Percentiles rank a stretch among this genome's conserved stretches.
Evolutionary conservation across 2,329 filamentous ascomycete species (phyloP).

Genomic region (Aphanocladium album): DNA sequence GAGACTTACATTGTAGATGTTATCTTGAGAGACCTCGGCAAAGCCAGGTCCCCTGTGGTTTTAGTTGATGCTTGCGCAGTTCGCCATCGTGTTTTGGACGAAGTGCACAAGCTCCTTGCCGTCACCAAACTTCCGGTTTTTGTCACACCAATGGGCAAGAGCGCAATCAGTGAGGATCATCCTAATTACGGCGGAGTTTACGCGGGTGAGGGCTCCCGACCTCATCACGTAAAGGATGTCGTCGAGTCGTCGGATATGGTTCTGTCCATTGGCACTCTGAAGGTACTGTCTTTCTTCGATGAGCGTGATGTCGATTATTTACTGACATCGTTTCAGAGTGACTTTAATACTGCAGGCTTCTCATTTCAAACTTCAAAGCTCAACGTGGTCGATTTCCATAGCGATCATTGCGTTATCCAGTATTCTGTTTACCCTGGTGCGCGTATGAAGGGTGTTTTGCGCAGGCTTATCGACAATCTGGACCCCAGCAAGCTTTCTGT

Average conservation of each 20-base stretch:
- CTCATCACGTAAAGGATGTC: slow-evolving; percentile 54
- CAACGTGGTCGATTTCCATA: slow-evolving; percentile 77
- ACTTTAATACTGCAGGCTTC: slow-evolving; percentile 81
- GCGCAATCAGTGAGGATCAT: slow-evolving; percentile 71
- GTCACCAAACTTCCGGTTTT: slow-evolving; percentile 75
- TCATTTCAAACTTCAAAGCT: slow-evolving; percentile 73
- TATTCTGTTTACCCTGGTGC: slow-evolving; percentile 76
- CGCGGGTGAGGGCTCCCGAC: slow-evolving; percentile 68
- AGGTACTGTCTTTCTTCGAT: slow-evolving; percentile 24
- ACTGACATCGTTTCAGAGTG: slow-evolving; percentile 43
- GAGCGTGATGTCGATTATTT: not conserved
- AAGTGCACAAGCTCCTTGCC: slow-evolving; percentile 67
- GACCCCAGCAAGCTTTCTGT: slow-evolving; percentile 54
- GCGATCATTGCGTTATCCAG: slow-evolving; percentile 64
- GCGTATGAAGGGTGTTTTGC: slow-evolving; percentile 72
- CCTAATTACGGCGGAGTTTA: slow-evolving; percentile 81
- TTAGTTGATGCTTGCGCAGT: slow-evolving; percentile 80
- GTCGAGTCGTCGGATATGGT: slow-evolving; percentile 68
- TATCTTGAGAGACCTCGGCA: slow-evolving; percentile 66
- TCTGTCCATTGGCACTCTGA: slow-evolving; percentile 62
- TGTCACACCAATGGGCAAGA: slow-evolving; percentile 87
- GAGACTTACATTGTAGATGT: slow-evolving; percentile 82
- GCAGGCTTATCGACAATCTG: slow-evolving; percentile 59
- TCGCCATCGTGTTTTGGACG: slow-evolving; percentile 66
- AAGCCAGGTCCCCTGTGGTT: slow-evolving; percentile 69